Evolutionary conservation across 305 asterid species (phyloP), one percentile per base, ranked within the genome.

Genomic region (Solanum hybrid): DNA sequence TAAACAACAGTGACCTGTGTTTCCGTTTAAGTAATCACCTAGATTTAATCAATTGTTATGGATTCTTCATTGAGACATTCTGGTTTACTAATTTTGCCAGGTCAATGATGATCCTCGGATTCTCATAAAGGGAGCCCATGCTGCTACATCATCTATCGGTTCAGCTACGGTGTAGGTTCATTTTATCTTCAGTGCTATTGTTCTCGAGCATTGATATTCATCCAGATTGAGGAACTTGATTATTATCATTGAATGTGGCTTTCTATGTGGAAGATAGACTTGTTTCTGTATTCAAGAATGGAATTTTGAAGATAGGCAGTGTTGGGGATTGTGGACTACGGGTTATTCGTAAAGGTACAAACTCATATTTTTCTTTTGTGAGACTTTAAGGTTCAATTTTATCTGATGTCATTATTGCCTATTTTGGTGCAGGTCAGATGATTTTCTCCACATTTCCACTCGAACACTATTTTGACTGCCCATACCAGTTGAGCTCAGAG

Each of bases 401-500:
- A 57, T 75, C 26, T n/a, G 20, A 12, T 89, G 70, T 70, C 37
- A 72, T 87, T 89, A 57, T 89, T 65, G 10, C 84, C 41, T 75
- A 38, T 87, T 73, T 39, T 65, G 77, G 38, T 81, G 86, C 86
- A 97, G 99, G 97, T 88, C 98, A 94, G 92, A 80, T 96, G 73
- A 92, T 93, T 32, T 96, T 91, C 91, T 94, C 98, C 65, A 95
- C 99, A 9, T 95, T 95, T 85, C 98, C 98, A 13, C 98, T 95
- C 91, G 99, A 97, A 89, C 98, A 96, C 93, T 96, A 96, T 88
- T 97, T 97, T 87, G 98, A 97, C 94, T 97, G 99, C 89, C 99
- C 99, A 1, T 96, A 94, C 91, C 99, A 96, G 93, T 87, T 97
- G 93, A 96, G 98, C 92, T 97, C 99, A 26, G 98, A 97, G 95